Conservation (phyloP, 108 stramenopile genomes). For the Nitzschia sp. region DNA sequence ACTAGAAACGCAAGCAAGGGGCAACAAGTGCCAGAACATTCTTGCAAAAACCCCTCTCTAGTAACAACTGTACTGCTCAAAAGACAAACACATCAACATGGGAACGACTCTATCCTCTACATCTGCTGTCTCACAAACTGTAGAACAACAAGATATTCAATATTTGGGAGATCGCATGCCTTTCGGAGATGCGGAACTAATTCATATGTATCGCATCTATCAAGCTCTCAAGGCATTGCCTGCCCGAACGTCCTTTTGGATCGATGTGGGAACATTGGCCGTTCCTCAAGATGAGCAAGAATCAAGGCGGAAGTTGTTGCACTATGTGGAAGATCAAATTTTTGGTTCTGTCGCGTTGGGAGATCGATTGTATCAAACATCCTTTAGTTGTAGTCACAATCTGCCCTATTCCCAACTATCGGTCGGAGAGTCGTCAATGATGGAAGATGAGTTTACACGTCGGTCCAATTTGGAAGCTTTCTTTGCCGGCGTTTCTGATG, state of each 20-base stretch:
- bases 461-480: slow-evolving; percentile 43
- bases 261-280: slow-evolving; percentile 26
- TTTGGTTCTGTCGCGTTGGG: slow-evolving; percentile 41
- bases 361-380: slow-evolving; percentile 35
- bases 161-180: slow-evolving; percentile 53
- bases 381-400: slow-evolving; percentile 25
- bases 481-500: slow-evolving; percentile 45
- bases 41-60: no score
- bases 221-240: not conserved
- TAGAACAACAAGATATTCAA: slow-evolving; percentile 42
- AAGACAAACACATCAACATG: not conserved
- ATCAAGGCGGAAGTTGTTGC: slow-evolving; percentile 30
- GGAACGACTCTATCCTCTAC: not conserved
- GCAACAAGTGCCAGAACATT: no score
- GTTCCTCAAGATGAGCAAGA: not conserved
- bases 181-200: slow-evolving; percentile 57
- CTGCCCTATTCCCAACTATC: slow-evolving; percentile 21
- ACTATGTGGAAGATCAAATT: slow-evolving; percentile 35
- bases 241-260: slow-evolving; percentile 37
- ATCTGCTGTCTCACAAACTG: not conserved
- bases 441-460: slow-evolving; percentile 32
- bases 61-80: no score
- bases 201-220: slow-evolving; percentile 43
- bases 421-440: not conserved
- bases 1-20: no score